Base-by-base conservation (phyloP, 2,329 filamentous ascomycete species). In the Orbilia oligospora region DNA sequence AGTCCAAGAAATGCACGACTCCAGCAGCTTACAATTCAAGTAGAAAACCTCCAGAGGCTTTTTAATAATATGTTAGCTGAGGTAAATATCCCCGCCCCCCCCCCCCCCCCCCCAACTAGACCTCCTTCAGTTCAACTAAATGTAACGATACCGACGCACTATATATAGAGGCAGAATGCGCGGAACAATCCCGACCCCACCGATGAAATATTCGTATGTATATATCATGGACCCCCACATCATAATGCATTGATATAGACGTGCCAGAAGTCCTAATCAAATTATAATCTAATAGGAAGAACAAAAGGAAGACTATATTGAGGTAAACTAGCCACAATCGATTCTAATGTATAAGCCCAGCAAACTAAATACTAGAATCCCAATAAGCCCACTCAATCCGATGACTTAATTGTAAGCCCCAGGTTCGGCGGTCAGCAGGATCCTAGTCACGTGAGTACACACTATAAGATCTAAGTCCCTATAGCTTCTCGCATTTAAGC, bases 241-340 rank as follows among this genome's bases (percentile, higher is more conserved):
- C 20, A 27, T 22, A 14, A n/a, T 6, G 3, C 6, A 30, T 30
- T 30, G 27, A 3, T 30, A 30, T 30, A 30, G n/a, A 30, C 27
- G 27, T 22, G 3, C 27, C 2, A 22, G 6, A 58, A 1, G 20
- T 58, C 2, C 36, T 61, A n/a, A 61, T 8, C 30, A 24, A 41
- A 58, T 24, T 18, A 58, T n/a, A 1, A 61, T 14, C 4, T 27
- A 22, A 61, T 44, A 61, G 56, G 56, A 61, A 61, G 56, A 61
- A 27, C 9, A 27, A 27, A 61, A 61, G 14, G 1, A 61, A 44
- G 56, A 44, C 8, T n/a, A 44, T n/a, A 10, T 14, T 22, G 55
- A 44, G 36, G 56, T 61, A 24, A 12, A 51, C 0, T 30, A 30
- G 27, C 27, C 6, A 30, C 27, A 30, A n/a, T n/a, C n/a, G n/a